Conservation (phyloP, 2,329 filamentous ascomycete genomes). For the Aspergillus flavus region DNA sequence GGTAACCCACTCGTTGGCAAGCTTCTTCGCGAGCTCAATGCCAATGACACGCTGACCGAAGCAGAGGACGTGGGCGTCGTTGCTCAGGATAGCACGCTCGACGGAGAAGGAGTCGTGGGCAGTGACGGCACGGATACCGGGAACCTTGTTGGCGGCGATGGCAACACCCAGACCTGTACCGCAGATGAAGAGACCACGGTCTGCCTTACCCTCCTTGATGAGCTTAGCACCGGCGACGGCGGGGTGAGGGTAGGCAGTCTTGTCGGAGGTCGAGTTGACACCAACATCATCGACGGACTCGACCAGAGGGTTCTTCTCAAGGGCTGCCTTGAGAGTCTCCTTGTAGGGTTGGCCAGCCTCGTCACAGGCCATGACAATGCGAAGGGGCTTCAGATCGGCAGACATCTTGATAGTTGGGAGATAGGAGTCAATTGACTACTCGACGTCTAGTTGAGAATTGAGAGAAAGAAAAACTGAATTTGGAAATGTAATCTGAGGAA, state of each 20-base stretch:
- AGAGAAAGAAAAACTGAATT: neutral
- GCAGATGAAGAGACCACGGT: slow-evolving; percentile 78
- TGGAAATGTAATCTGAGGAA: neutral
- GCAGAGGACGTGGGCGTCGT: slow-evolving; percentile 84
- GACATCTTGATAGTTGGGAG: slow-evolving; percentile 28
- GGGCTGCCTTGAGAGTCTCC: slow-evolving; percentile 72
- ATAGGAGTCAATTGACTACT: neutral
- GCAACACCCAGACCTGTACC: slow-evolving; percentile 86
- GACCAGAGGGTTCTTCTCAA: slow-evolving; percentile 69
- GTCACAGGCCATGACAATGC: slow-evolving; percentile 66
- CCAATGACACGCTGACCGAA: slow-evolving; percentile 84
- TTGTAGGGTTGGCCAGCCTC: slow-evolving; percentile 81
- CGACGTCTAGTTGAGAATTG: neutral
- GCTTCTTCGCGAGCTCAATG: slow-evolving; percentile 73
- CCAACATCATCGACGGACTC: slow-evolving; percentile 73
- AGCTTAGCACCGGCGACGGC: slow-evolving; percentile 70
- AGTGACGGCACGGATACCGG: slow-evolving; percentile 81
- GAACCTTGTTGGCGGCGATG: slow-evolving; percentile 86
- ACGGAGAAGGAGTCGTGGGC: slow-evolving; percentile 86
- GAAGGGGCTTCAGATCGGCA: slow-evolving; percentile 47
- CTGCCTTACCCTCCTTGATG: slow-evolving; percentile 57
- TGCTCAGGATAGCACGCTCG: slow-evolving; percentile 77
- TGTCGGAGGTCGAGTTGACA: slow-evolving; percentile 66
- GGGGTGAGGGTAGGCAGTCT: slow-evolving; percentile 79
- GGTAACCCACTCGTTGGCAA: slow-evolving; percentile 82